A percentile compares a stretch with the other conserved stretches of the same genome.
Conservation (phyloP, 1,139 yeast species). For the Wickerhamomyces sp. region DNA sequence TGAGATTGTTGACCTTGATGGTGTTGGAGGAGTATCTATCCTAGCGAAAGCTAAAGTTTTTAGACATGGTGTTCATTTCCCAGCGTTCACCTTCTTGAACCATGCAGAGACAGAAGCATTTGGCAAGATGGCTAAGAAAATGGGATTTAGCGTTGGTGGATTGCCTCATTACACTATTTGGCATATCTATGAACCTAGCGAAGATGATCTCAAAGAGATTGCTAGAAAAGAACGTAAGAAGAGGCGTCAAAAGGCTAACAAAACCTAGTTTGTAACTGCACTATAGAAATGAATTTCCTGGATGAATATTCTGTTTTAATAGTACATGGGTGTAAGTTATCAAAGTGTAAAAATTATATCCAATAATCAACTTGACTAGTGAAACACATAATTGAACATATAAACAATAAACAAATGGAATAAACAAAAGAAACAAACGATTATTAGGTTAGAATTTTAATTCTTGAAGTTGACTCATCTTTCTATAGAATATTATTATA, state of each 20-base stretch:
- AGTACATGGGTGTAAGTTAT: no score
- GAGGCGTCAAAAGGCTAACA: slow-evolving; percentile 36
- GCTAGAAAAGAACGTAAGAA: slow-evolving; percentile 68
- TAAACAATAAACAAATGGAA: not conserved
- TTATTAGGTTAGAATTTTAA: no score
- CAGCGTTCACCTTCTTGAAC: slow-evolving; percentile 82
- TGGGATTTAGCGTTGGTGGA: slow-evolving; percentile 82
- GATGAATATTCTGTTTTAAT: not conserved
- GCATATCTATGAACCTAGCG: slow-evolving; percentile 89
- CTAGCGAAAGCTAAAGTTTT: slow-evolving; percentile 79
- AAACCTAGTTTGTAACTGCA: not conserved
- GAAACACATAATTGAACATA: no score
- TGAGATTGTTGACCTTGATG: slow-evolving; percentile 72
- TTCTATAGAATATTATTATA: not conserved
- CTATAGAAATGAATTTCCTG: not conserved
- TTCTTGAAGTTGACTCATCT: no score
- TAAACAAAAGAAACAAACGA: not conserved
- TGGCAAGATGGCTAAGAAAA: slow-evolving; percentile 77
- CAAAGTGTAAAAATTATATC: no score
- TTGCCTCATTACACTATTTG: slow-evolving; percentile 86
- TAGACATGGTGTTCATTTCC: slow-evolving; percentile 79
- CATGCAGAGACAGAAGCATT: slow-evolving; percentile 94
- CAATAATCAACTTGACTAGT: no score
- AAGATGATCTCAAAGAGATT: slow-evolving; percentile 77
- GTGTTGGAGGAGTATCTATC: slow-evolving; percentile 89